Percentiles rank a stretch among this genome's conserved stretches.
Evolutionary conservation across 352 stramenopile species (phyloP).

Genomic region (Globisporangium recalcitrans): DNA sequence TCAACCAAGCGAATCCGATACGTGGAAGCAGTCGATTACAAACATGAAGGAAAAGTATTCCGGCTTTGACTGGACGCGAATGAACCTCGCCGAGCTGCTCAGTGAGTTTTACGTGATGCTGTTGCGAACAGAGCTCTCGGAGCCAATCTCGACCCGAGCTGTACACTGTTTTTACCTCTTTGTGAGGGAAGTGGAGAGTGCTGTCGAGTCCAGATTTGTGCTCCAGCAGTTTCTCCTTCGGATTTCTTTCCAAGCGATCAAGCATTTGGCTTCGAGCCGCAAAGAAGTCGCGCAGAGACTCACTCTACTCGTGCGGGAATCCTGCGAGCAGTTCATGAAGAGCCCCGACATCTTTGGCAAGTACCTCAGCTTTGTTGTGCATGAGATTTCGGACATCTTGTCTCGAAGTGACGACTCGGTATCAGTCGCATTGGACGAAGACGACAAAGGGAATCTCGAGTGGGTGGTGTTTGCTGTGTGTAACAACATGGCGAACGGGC

Average conservation of each 20-base stretch:
- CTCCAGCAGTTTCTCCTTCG: slow-evolving; percentile 66
- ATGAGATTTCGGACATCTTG: slow-evolving; percentile 70
- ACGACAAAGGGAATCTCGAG: slow-evolving; percentile 65
- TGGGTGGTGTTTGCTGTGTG: slow-evolving; percentile 76
- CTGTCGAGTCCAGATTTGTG: slow-evolving; percentile 30
- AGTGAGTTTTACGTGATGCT: slow-evolving; percentile 58
- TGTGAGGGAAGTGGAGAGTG: slow-evolving; percentile 37
- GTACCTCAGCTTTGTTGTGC: slow-evolving; percentile 70
- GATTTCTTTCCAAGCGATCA: slow-evolving; percentile 66
- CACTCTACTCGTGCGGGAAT: slow-evolving; percentile 50
- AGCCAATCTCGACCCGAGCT: slow-evolving; percentile 36
- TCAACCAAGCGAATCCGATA: slow-evolving; percentile 23
- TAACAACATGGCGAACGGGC: slow-evolving; percentile 58
- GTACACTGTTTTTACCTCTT: slow-evolving; percentile 70
- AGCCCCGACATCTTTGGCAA: slow-evolving; percentile 66
- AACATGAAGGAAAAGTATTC: slow-evolving; percentile 65
- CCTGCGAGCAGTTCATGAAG: slow-evolving; percentile 63
- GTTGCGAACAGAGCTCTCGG: slow-evolving; percentile 31
- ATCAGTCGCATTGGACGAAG: slow-evolving; percentile 29
- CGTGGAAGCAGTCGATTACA: slow-evolving; percentile 46
- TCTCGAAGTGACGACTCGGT: slow-evolving; percentile 6
- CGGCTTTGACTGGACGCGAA: slow-evolving; percentile 52
- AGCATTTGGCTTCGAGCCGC: slow-evolving; percentile 30
- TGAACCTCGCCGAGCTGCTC: slow-evolving; percentile 61
- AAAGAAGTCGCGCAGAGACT: slow-evolving; percentile 30